Conservation (phyloP, 2,329 filamentous ascomycete genomes). For the Chaetomium globosum region DNA sequence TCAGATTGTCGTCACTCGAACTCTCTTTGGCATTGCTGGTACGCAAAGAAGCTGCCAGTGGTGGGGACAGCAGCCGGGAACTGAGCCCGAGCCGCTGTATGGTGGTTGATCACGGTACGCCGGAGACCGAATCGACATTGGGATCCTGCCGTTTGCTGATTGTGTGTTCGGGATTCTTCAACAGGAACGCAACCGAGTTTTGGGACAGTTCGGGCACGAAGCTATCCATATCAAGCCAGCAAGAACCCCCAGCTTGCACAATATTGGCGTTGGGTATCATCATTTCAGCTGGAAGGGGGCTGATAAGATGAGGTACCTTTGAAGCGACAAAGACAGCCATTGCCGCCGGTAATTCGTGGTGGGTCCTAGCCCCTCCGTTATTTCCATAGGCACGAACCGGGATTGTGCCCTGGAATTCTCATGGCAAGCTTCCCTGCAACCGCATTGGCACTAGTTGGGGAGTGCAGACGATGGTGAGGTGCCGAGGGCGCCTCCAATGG, state of each 20-base stretch:
- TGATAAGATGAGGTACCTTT: slow-evolving; percentile 5
- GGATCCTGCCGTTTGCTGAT: background rate
- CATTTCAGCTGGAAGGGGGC: slow-evolving; percentile 20
- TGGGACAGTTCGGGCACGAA: background rate
- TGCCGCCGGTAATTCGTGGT: slow-evolving; percentile 19
- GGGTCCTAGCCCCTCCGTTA: slow-evolving; percentile 16
- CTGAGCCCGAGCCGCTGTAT: slow-evolving; percentile 14
- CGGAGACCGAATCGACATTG: slow-evolving; percentile 5
- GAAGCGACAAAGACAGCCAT: slow-evolving; percentile 8
- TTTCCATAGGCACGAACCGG: slow-evolving; percentile 5
- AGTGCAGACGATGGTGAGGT: slow-evolving; percentile 7
- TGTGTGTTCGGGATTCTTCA: background rate
- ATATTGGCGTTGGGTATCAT: slow-evolving; percentile 24
- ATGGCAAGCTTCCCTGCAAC: slow-evolving; percentile 13
- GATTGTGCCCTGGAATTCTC: slow-evolving; percentile 8
- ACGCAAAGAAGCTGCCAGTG: background rate
- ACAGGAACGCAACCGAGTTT: background rate
- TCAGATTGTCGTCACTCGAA: slow-evolving; percentile 27
- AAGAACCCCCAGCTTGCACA: background rate
- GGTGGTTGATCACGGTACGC: background rate
- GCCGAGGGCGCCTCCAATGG: slow-evolving; percentile 17
- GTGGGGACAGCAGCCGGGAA: slow-evolving; percentile 20
- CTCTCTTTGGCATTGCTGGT: background rate
- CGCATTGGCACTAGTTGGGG: slow-evolving; percentile 5
- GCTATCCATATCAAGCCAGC: slow-evolving; percentile 9